Conservation (phyloP, 2,329 filamentous ascomycete species). For the Fusarium beomiforme region DNA sequence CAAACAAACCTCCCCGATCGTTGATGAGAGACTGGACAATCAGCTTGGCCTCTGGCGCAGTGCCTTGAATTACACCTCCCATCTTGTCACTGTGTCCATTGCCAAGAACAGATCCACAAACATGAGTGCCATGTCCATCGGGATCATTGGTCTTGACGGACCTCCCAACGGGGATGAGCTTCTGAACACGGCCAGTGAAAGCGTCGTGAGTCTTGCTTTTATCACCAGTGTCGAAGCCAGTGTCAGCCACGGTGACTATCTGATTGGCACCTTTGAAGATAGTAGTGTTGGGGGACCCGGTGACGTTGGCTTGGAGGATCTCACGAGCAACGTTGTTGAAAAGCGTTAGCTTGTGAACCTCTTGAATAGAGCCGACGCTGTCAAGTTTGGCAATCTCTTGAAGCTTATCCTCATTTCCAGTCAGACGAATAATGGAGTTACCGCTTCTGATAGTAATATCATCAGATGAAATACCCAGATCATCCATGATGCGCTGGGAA, state of each 20-base stretch:
- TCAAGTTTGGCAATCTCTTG: neutral
- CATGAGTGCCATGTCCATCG: neutral
- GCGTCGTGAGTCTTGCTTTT: rapidly evolving
- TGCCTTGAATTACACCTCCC: neutral
- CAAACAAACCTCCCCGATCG: neutral
- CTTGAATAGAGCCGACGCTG: neutral
- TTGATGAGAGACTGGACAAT: neutral
- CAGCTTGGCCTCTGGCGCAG: neutral
- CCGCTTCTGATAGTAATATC: neutral
- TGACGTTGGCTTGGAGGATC: neutral
- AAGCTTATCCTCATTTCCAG: neutral
- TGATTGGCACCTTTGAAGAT: neutral
- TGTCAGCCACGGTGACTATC: neutral
- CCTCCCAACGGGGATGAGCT: neutral
- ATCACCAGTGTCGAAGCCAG: neutral
- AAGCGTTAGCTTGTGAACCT: neutral
- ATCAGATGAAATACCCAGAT: neutral
- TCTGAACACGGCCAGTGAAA: neutral
- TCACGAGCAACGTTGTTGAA: neutral
- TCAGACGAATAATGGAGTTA: neutral
- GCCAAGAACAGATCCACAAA: neutral
- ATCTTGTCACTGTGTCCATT: neutral
- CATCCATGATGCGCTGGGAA: neutral
- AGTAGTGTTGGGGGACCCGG: neutral
- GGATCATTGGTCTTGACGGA: neutral